These are phyloP conservation scores for Magnolia changhungtana DNA, from an alignment of 164 flowering plant genomes.

Conservation along the genomic window DNA sequence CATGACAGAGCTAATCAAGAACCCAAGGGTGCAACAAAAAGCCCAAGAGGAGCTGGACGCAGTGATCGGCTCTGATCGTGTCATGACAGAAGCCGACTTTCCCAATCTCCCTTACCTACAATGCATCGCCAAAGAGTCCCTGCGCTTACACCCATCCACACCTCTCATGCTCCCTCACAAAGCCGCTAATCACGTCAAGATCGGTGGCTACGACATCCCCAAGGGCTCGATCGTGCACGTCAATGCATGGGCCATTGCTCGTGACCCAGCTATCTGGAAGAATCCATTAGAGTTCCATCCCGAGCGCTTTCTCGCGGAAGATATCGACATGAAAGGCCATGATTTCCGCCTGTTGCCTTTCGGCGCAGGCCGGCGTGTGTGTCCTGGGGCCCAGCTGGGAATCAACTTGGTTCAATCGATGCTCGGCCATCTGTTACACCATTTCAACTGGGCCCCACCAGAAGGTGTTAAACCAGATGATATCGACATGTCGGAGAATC, in stretches of 20 bases:
- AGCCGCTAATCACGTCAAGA: conserved; percentile 30
- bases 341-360: conserved; percentile 35
- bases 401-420: conserved; percentile 28
- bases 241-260: conserved; percentile 37
- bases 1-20: conserved; percentile 37
- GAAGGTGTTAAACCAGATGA: conserved; percentile 21
- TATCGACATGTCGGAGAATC: conserved; percentile 34
- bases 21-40: conserved; percentile 37
- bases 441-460: conserved; percentile 28
- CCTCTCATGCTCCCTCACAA: conserved; percentile 44
- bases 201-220: conserved; percentile 40
- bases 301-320: conserved; percentile 33
- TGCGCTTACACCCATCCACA: conserved; percentile 40
- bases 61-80: conserved; percentile 30
- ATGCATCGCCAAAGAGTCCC: conserved; percentile 32
- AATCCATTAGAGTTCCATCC: conserved; percentile 31
- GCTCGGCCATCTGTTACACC: conserved; percentile 33
- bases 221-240: conserved; percentile 34
- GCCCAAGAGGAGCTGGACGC: conserved; percentile 40
- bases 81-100: conserved; percentile 34
- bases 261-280: conserved; percentile 31
- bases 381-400: conserved; percentile 34
- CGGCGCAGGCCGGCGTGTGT: conserved; percentile 35
- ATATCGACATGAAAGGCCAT: conserved; percentile 39
- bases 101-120: conserved; percentile 38